phyloP scores from a whole-genome alignment of 306 rosid genomes.

The Leucaena leucocephala region DNA sequence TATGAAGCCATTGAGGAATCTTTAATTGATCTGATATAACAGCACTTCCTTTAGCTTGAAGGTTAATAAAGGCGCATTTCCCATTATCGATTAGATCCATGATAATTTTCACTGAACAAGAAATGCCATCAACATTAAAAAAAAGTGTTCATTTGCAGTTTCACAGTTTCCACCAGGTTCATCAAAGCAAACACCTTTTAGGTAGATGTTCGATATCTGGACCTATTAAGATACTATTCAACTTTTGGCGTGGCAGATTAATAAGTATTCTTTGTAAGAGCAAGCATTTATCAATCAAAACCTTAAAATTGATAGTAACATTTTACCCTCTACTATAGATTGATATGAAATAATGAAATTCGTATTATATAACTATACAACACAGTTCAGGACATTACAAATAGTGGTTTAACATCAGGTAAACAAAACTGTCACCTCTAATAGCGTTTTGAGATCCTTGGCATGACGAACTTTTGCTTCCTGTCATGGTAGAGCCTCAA shows the following conservation, averaged over 20 bases:
- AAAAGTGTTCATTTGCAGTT: slow-evolving; percentile 30
- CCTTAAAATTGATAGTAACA: slow-evolving; percentile 24
- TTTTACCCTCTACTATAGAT: slow-evolving; percentile 5
- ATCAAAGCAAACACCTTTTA: slow-evolving; percentile 34
- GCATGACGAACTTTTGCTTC: slow-evolving; percentile 74
- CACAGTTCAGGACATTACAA: slow-evolving; percentile 25
- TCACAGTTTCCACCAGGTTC: slow-evolving; percentile 27
- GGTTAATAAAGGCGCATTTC: slow-evolving; percentile 24
- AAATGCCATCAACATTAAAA: slow-evolving; percentile 33
- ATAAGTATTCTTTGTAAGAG: slow-evolving; percentile 24
- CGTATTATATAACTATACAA: slow-evolving; percentile 20
- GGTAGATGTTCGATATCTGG: slow-evolving; percentile 10
- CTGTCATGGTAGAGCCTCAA: slow-evolving; percentile 86
- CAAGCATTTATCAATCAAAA: slow-evolving; percentile 7
- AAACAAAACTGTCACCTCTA: slow-evolving; percentile 34
- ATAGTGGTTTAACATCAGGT: slow-evolving; percentile 6
- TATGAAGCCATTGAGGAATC: slow-evolving; percentile 26
- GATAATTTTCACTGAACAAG: slow-evolving; percentile 25
- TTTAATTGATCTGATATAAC: slow-evolving; percentile 32
- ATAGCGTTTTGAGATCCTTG: slow-evolving; percentile 80
- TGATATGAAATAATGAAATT: neutral
- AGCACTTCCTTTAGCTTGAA: slow-evolving; percentile 39
- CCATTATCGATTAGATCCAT: slow-evolving; percentile 14
- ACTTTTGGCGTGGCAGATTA: slow-evolving; percentile 18
- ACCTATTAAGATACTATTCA: slow-evolving; percentile 23